Evolutionary conservation across 257 asterid species (phyloP).

Genomic region (Oldenlandia corymbosa): DNA sequence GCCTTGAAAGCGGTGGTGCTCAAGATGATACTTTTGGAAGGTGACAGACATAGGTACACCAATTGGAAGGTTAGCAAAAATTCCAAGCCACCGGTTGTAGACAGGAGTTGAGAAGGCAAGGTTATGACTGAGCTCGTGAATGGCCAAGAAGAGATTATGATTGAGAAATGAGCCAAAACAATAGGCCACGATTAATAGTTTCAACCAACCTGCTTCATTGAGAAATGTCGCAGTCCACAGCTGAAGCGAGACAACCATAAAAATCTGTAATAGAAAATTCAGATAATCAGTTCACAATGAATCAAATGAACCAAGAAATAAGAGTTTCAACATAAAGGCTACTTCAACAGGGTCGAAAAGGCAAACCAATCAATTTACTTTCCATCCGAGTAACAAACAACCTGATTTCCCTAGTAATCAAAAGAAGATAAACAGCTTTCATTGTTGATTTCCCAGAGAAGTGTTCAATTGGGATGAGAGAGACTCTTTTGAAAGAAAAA

Average conservation of each 20-base stretch:
- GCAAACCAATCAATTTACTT: background rate
- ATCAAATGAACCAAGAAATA: too few species aligned
- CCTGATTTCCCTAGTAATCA: background rate
- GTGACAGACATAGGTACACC: constrained; percentile 97
- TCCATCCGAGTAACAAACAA: background rate
- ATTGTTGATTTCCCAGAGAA: background rate
- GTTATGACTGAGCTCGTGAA: constrained; percentile 93
- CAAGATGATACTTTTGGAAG: constrained; percentile 94
- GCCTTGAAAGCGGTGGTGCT: constrained; percentile 95
- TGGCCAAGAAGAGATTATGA: constrained; percentile 92
- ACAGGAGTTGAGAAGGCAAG: constrained; percentile 82
- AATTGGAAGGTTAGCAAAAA: constrained; percentile 84
- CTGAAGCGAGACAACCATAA: constrained; percentile 71
- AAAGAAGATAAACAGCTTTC: background rate
- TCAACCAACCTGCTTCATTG: constrained; percentile 53
- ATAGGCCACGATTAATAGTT: constrained; percentile 59
- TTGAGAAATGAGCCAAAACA: constrained; percentile 92
- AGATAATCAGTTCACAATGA: constrained; percentile 5
- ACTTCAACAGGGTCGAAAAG: background rate
- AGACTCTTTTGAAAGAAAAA: background rate
- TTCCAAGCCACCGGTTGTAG: constrained; percentile 88
- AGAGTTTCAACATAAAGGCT: too few species aligned
- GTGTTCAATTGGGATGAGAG: too few species aligned
- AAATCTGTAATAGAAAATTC: constrained; percentile 39
- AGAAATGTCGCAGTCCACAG: constrained; percentile 86